phyloP scores from a whole-genome alignment of 1,284 basidiomycete genomes.

The Apiotrichum sp. region DNA sequence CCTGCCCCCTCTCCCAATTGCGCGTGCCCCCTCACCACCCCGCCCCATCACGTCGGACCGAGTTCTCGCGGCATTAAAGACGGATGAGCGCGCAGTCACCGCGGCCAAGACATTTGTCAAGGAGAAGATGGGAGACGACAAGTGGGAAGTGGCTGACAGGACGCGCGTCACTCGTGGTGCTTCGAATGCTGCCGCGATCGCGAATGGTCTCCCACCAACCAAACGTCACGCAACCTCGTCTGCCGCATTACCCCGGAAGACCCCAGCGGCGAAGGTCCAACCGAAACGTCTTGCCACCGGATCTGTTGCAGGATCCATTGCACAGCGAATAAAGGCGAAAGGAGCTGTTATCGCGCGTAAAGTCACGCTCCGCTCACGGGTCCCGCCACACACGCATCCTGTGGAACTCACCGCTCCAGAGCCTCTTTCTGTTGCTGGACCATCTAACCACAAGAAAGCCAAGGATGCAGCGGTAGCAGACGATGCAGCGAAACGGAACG shows the following conservation, averaged over 20 bases:
- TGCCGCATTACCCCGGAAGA: background rate
- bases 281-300: conserved; percentile 7
- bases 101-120: conserved; percentile 18
- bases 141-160: conserved; percentile 5
- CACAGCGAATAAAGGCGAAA: conserved; percentile 8
- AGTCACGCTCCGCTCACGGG: conserved; percentile 5
- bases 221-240: background rate
- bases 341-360: conserved; percentile 6
- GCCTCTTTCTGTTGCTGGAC: background rate
- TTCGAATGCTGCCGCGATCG: background rate
- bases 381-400: background rate
- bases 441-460: background rate
- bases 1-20: conserved; percentile 7
- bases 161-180: conserved; percentile 8
- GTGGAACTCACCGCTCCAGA: background rate
- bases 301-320: background rate
- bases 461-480: too few relatives aligned
- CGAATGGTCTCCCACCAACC: background rate
- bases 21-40: conserved; percentile 2
- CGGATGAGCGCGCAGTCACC: conserved; percentile 8
- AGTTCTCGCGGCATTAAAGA: conserved; percentile 15
- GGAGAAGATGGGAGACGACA: conserved; percentile 19
- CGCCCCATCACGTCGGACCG: conserved; percentile 12
- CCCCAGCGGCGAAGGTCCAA: background rate
- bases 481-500: background rate